These are phyloP conservation scores for Kurtzmaniella quercitrusa DNA, from an alignment of 1,139 yeast species.

Conservation along the genomic window DNA sequence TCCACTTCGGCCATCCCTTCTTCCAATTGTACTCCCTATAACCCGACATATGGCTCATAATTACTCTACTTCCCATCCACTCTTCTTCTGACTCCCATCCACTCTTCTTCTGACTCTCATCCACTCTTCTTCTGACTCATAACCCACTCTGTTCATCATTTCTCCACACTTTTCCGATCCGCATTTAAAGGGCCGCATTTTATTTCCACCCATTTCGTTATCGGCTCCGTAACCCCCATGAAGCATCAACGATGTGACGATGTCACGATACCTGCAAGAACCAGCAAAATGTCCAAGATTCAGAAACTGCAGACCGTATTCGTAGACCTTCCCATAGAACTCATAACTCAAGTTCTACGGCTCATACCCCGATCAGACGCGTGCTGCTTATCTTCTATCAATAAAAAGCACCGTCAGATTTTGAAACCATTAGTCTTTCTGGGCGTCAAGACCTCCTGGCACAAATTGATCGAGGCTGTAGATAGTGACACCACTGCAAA, in stretches of 20 bases:
- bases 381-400: constrained; percentile 19
- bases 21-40: too few species aligned
- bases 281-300: neutral
- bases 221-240: constrained; percentile 5
- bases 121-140: too few species aligned
- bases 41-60: too few species aligned
- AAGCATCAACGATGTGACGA: neutral
- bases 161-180: constrained; percentile 1
- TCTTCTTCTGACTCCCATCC: too few species aligned
- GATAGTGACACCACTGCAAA: constrained; percentile 2
- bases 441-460: constrained; percentile 30
- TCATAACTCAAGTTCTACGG: constrained; percentile 19
- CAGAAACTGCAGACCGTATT: neutral
- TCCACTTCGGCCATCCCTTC: too few species aligned
- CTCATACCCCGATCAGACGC: constrained; percentile 18
- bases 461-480: constrained; percentile 15
- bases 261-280: neutral
- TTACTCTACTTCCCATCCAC: too few species aligned
- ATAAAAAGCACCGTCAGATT: constrained; percentile 16
- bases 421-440: constrained; percentile 20
- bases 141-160: too few species aligned
- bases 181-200: neutral
- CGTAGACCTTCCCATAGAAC: constrained; percentile 24
- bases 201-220: too few species aligned
- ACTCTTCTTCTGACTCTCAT: too few species aligned